Conservation (phyloP, 2,329 filamentous ascomycete species). For the Fragosphaeria purpurea region DNA sequence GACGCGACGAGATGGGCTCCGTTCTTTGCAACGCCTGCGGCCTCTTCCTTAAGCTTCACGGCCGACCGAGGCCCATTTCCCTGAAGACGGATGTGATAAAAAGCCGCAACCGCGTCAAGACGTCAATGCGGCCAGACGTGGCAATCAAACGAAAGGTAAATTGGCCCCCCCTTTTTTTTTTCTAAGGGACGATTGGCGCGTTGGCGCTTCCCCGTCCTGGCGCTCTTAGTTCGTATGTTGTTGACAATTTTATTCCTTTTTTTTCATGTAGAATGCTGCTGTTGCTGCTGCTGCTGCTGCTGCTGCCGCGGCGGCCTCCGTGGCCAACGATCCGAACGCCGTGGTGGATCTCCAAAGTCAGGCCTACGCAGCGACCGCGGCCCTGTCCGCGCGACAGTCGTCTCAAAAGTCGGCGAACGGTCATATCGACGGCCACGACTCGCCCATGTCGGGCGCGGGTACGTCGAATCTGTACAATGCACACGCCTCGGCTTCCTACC, state of each 20-base stretch:
- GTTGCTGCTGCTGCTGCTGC: slow-evolving; percentile 8
- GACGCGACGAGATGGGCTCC: slow-evolving; percentile 87
- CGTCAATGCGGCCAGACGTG: slow-evolving; percentile 58
- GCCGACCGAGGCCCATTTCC: slow-evolving; percentile 83
- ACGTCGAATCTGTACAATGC: slow-evolving; percentile 68
- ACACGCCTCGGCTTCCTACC: slow-evolving; percentile 58
- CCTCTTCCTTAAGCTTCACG: slow-evolving; percentile 93
- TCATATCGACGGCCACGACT: slow-evolving; percentile 63
- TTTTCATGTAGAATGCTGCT: slow-evolving; percentile 7
- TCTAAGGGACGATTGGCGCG: not conserved
- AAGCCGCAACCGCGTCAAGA: slow-evolving; percentile 96
- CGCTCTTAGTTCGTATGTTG: not conserved
- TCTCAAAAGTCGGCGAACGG: slow-evolving; percentile 66
- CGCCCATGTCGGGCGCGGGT: slow-evolving; percentile 67
- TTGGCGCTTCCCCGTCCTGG: not conserved
- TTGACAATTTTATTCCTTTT: not conserved
- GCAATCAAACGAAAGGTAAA: slow-evolving; percentile 75
- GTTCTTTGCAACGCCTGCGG: slow-evolving; percentile 98
- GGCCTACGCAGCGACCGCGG: slow-evolving; percentile 42
- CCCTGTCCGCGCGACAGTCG: slow-evolving; percentile 44
- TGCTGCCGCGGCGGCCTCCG: slow-evolving; percentile 12
- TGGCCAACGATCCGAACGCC: slow-evolving; percentile 44
- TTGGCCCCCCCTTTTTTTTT: slow-evolving; percentile 9
- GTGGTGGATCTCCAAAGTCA: slow-evolving; percentile 42
- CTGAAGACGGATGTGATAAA: slow-evolving; percentile 99